Base-by-base conservation (phyloP, 148 eudicot genomes). In the Arbutus unedo region DNA sequence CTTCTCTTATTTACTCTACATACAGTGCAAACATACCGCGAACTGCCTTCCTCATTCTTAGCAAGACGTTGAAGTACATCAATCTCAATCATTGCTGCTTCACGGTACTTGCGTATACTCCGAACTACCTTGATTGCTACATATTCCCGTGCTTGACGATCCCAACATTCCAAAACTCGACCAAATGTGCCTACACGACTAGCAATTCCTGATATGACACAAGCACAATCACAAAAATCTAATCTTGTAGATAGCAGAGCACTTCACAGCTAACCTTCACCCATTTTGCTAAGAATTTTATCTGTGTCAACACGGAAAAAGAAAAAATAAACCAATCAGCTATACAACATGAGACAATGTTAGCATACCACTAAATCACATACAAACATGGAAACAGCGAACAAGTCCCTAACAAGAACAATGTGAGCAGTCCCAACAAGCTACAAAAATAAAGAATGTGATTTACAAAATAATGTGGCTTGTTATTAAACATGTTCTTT, bases 151-250 rank as follows among this genome's bases (percentile, higher is more conserved):
- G 85, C 89, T 80, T 91, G 88, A 78, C 89, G 87, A 83, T 93
- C 98, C 89, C 92, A 85, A 84, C 98, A 95, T 70, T 95, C 97
- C 89, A 95, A 88, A 81, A 95, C 98, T 82, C 90, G 96, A 53
- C 98, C 96, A 87, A 95, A 93, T 76, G 98, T 93, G 88, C 98
- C 98, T 95, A 91, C 93, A 92, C 88, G 78, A 91, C 88, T 85
- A 91, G 93, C 86, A 90, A 87, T 84, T 85, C 78, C 91, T 91
- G 89, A 91, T 85, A 89, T 85, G 84, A 88, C 85, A 89, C 87
- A 89, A 83, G 87, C 74, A 88, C 83, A 87, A 89, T 86, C 88
- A 88, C 83, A 86, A 89, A 87, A 87, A 90, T 82, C 82, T 83
- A 88, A 85, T 87, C 91, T 91, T 89, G 89, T 81, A 87, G 81